phyloP scores from a whole-genome alignment of 1,284 basidiomycete species.

The Singerocomus rubriflavus region DNA sequence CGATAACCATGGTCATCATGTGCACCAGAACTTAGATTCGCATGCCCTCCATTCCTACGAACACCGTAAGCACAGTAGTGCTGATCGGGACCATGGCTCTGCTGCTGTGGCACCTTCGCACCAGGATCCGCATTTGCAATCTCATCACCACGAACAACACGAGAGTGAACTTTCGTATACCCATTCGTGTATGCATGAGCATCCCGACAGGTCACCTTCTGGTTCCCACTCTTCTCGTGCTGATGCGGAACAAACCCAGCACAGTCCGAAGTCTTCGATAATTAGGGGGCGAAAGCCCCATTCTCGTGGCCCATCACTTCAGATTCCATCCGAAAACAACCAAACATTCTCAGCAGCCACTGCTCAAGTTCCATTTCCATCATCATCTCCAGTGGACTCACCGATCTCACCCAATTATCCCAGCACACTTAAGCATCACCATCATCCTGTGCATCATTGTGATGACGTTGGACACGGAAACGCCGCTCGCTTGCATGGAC shows the following conservation, averaged over 20 bases:
- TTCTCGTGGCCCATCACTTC: constrained; percentile 34
- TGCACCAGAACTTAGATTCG: constrained; percentile 34
- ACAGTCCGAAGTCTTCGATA: constrained; percentile 11
- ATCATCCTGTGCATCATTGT: constrained; percentile 34
- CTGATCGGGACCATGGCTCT: constrained; percentile 11
- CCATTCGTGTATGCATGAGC: constrained; percentile 17
- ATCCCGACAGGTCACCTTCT: constrained; percentile 29
- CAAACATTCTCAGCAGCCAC: constrained; percentile 72
- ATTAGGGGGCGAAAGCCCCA: constrained; percentile 34
- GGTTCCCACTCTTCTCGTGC: constrained; percentile 30
- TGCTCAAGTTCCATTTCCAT: constrained; percentile 60
- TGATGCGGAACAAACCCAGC: constrained; percentile 7
- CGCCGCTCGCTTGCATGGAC: constrained; percentile 37
- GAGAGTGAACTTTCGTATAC: constrained; percentile 17
- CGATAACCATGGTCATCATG: constrained; percentile 18
- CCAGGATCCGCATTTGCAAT: constrained; percentile 31
- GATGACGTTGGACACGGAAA: constrained; percentile 44
- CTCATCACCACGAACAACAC: constrained; percentile 14
- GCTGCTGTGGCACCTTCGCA: constrained; percentile 14
- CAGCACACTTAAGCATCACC: constrained; percentile 33
- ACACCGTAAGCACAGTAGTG: constrained; percentile 15
- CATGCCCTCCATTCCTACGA: constrained; percentile 15
- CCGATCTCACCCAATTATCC: constrained; percentile 35
- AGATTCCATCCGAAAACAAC: constrained; percentile 23
- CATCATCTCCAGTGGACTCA: constrained; percentile 33